Percentiles rank a stretch among this genome's conserved stretches.
These are phyloP conservation scores for Fistulinella cinereoalba DNA, from an alignment of 1,284 basidiomycete genomes.

Conservation along the genomic window DNA sequence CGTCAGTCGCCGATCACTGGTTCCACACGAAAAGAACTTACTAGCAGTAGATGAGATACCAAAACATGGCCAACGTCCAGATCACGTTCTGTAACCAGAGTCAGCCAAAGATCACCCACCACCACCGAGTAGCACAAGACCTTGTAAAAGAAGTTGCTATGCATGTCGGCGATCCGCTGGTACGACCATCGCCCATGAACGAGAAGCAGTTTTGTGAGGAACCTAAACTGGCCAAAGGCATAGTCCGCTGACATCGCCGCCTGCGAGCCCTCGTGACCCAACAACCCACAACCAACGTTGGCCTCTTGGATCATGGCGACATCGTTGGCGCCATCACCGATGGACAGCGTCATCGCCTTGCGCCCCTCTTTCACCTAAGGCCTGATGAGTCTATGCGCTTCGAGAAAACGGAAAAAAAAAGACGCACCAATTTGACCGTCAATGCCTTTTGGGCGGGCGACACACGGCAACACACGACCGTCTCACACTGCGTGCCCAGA, in stretches of 20 bases:
- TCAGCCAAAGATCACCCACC: constrained; percentile 2
- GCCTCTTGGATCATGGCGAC: constrained; percentile 99
- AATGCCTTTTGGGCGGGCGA: constrained; percentile 95
- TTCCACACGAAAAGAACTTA: no score
- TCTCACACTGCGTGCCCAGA: constrained; percentile 93
- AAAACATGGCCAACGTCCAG: constrained; percentile 92
- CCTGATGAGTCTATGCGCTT: constrained; percentile 5
- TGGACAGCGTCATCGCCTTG: constrained; percentile 94
- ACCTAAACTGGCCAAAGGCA: constrained; percentile 96
- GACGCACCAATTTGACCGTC: constrained; percentile 84
- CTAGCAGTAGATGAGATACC: constrained; percentile 90
- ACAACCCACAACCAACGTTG: constrained; percentile 92
- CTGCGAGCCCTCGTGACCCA: constrained; percentile 95
- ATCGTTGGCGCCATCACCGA: constrained; percentile 96
- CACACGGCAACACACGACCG: constrained; percentile 96
- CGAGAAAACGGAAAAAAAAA: not conserved
- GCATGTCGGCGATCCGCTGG: constrained; percentile 95
- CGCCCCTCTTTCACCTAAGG: constrained; percentile 88
- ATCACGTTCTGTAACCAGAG: constrained; percentile 65
- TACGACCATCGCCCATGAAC: constrained; percentile 98
- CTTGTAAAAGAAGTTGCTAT: constrained; percentile 98
- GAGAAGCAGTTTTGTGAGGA: constrained; percentile 86
- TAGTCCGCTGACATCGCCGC: constrained; percentile 99
- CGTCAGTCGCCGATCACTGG: no score
- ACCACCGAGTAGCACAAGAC: constrained; percentile 34